Conservation (phyloP, 805 yeast genomes). For the Komagataella populi region DNA sequence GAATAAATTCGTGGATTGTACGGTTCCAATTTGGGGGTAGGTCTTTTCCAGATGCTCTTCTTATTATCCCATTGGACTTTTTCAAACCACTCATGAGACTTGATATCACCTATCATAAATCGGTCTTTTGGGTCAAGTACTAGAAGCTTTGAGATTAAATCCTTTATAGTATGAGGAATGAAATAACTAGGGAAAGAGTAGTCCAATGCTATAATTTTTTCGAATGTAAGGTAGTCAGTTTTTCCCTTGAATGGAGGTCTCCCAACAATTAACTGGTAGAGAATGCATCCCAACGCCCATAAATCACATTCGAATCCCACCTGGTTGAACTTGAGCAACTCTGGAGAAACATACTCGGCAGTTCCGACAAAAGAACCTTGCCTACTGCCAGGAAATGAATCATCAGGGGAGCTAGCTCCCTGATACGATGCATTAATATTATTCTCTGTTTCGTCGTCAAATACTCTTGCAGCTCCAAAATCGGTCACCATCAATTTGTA, state of each 20-base stretch:
- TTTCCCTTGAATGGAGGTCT: constrained; percentile 81
- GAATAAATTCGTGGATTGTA: constrained; percentile 30
- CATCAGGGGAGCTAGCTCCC: not conserved
- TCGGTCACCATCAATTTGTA: constrained; percentile 89
- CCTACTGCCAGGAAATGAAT: constrained; percentile 12
- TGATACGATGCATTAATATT: not conserved
- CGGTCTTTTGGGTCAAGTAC: constrained; percentile 62
- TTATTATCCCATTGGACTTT: constrained; percentile 54
- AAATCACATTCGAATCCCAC: constrained; percentile 78
- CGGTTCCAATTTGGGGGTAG: constrained; percentile 58
- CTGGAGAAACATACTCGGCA: constrained; percentile 94
- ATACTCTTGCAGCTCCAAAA: constrained; percentile 91
- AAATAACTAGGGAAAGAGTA: constrained; percentile 59
- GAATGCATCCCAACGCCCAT: constrained; percentile 92
- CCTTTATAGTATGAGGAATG: constrained; percentile 47
- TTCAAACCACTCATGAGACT: constrained; percentile 60
- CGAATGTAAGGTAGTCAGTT: constrained; percentile 79
- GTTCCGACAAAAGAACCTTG: constrained; percentile 91
- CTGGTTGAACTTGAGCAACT: constrained; percentile 58
- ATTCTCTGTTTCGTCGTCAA: constrained; percentile 27
- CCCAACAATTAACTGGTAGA: constrained; percentile 75
- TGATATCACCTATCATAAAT: constrained; percentile 39
- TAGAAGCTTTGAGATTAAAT: constrained; percentile 52
- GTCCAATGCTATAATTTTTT: constrained; percentile 68
- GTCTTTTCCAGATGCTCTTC: constrained; percentile 51